Evolutionary conservation across 2,329 filamentous ascomycete species (phyloP).

Genomic region (Pestalotiopsis fici): DNA sequence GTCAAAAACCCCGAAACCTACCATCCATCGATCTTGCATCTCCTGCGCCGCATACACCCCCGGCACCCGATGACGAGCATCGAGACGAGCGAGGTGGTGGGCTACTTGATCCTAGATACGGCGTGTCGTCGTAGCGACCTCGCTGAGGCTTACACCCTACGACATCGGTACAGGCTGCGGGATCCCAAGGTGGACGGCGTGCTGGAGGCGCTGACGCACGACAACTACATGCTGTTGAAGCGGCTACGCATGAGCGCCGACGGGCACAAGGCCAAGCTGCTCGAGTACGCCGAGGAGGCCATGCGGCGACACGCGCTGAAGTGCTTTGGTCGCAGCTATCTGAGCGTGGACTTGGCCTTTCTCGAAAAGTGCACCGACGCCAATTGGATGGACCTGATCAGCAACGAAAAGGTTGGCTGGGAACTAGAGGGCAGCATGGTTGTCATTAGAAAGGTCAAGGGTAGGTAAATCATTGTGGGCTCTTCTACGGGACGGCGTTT

Average conservation of each 20-base stretch:
- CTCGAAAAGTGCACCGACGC: conserved; percentile 69
- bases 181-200: conserved; percentile 71
- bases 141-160: conserved; percentile 69
- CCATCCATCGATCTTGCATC: conserved; percentile 79
- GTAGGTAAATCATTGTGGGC: conserved; percentile 27
- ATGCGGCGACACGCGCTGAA: conserved; percentile 79
- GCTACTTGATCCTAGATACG: conserved; percentile 83
- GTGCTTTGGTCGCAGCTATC: conserved; percentile 81
- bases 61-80: conserved; percentile 66
- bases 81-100: conserved; percentile 77
- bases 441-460: conserved; percentile 66
- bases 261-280: conserved; percentile 75
- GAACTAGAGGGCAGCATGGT: conserved; percentile 72
- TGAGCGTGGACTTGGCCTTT: conserved; percentile 68
- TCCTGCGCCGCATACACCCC: conserved; percentile 72
- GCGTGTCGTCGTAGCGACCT: conserved; percentile 82
- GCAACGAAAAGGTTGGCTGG: conserved; percentile 80
- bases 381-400: conserved; percentile 71
- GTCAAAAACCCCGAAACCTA: conserved; percentile 85
- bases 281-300: conserved; percentile 79
- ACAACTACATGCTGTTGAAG: conserved; percentile 83
- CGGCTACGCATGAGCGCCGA: conserved; percentile 72
- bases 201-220: conserved; percentile 71
- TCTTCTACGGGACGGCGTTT: background rate
- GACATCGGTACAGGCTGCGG: conserved; percentile 59